A percentile compares a stretch with the other conserved stretches of the same genome.
Conservation (phyloP, 495 filamentous ascomycete species). For the Usnea hakonensis region DNA sequence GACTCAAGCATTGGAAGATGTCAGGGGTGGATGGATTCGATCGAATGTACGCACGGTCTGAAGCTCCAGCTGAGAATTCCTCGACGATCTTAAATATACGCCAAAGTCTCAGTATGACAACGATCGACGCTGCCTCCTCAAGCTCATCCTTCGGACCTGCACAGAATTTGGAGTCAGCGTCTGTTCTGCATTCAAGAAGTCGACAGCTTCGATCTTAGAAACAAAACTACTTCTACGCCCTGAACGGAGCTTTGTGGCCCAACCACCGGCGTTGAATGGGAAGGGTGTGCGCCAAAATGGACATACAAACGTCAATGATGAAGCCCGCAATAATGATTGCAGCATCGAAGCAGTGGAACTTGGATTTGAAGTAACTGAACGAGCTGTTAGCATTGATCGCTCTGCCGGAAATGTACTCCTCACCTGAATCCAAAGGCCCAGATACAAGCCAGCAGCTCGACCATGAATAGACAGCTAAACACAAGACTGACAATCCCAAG, state of each 20-base stretch:
- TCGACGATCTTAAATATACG: slow-evolving; percentile 62
- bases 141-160: slow-evolving; percentile 43
- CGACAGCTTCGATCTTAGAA: not conserved
- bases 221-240: not conserved
- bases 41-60: slow-evolving; percentile 32
- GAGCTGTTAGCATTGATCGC: not conserved
- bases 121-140: slow-evolving; percentile 54
- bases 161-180: not conserved
- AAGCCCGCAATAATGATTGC: slow-evolving; percentile 54
- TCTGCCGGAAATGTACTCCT: slow-evolving; percentile 19
- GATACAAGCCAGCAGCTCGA: slow-evolving; percentile 47
- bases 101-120: slow-evolving; percentile 59
- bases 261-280: not conserved
- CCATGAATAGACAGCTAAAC: slow-evolving; percentile 54
- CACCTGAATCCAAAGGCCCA: slow-evolving; percentile 50
- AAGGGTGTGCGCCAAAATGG: not conserved
- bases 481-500: slow-evolving; percentile 41
- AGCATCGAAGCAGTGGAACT: slow-evolving; percentile 58
- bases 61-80: slow-evolving; percentile 51
- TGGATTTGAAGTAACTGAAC: slow-evolving; percentile 50
- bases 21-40: not conserved
- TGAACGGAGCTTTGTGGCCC: not conserved
- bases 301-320: slow-evolving; percentile 42
- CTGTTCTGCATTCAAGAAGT: not conserved
- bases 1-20: not conserved